phyloP scores from a whole-genome alignment of 2,329 filamentous ascomycete species.

The Zymoseptoria crescenta region DNA sequence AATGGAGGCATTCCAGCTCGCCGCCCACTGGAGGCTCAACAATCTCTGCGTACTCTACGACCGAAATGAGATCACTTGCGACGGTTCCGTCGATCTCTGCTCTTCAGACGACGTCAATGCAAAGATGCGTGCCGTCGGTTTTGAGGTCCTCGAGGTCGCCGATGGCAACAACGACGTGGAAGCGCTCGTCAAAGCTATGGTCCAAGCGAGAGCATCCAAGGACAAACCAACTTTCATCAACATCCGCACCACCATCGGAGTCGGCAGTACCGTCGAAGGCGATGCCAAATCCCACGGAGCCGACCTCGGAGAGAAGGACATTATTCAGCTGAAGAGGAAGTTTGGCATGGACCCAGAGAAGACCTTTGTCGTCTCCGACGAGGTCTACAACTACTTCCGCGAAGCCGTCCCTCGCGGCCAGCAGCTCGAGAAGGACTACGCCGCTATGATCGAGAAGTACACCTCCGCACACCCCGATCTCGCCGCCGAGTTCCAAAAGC shows the following conservation, averaged over 20 bases:
- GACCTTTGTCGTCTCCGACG: constrained; percentile 33
- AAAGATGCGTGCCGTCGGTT: constrained; percentile 50
- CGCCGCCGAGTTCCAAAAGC: constrained; percentile 40
- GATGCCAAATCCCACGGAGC: constrained; percentile 51
- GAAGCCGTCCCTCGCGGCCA: constrained; percentile 42
- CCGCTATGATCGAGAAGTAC: constrained; percentile 39
- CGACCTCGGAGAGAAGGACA: constrained; percentile 48
- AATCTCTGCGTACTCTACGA: constrained; percentile 53
- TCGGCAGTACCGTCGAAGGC: constrained; percentile 44
- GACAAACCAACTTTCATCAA: constrained; percentile 51
- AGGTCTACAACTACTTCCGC: constrained; percentile 46
- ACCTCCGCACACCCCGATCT: constrained; percentile 43
- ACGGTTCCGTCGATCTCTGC: constrained; percentile 45
- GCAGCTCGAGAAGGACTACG: constrained; percentile 43
- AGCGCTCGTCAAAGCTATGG: constrained; percentile 42
- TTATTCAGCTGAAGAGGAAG: constrained; percentile 47
- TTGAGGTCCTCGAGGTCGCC: constrained; percentile 48
- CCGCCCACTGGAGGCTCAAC: constrained; percentile 48
- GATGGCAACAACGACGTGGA: constrained; percentile 48
- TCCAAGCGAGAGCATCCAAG: constrained; percentile 27
- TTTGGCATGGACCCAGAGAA: constrained; percentile 43
- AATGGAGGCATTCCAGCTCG: constrained; percentile 51
- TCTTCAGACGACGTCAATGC: constrained; percentile 50
- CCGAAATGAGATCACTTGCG: constrained; percentile 54
- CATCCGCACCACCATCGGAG: constrained; percentile 48